These are phyloP conservation scores for Cladosporium cucumerinum DNA, from an alignment of 2,329 filamentous ascomycete genomes.

Conservation along the genomic window DNA sequence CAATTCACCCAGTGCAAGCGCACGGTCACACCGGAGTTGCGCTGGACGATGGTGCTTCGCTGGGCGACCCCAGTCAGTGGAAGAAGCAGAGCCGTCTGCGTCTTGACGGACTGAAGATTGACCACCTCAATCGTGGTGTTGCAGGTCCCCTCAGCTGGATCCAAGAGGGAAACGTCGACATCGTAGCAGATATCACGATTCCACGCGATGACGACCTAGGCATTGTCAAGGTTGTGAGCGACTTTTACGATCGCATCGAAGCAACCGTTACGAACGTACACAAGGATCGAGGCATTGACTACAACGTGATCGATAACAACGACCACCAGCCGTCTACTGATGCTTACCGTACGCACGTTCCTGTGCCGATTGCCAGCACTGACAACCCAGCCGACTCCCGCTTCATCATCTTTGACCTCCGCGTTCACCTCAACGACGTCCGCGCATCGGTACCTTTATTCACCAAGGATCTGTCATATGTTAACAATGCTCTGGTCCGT, in stretches of 20 bases:
- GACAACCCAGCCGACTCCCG: slow-evolving; percentile 58
- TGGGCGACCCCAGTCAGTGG: slow-evolving; percentile 71
- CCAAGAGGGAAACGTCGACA: slow-evolving; percentile 93
- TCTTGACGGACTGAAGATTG: slow-evolving; percentile 90
- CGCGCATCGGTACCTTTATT: slow-evolving; percentile 91
- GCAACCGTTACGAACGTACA: slow-evolving; percentile 71
- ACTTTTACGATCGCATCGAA: slow-evolving; percentile 94
- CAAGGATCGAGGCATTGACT: slow-evolving; percentile 20
- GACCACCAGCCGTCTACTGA: slow-evolving; percentile 16
- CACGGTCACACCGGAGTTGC: slow-evolving; percentile 71
- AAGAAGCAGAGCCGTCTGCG: slow-evolving; percentile 92
- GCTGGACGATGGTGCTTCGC: slow-evolving; percentile 54
- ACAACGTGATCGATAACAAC: slow-evolving; percentile 25
- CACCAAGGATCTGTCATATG: slow-evolving; percentile 85
- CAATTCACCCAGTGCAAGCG: slow-evolving; percentile 88
- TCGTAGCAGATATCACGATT: slow-evolving; percentile 92
- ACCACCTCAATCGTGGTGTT: slow-evolving; percentile 90
- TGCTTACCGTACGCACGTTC: background rate
- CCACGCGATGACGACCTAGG: slow-evolving; percentile 84
- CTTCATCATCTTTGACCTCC: slow-evolving; percentile 88
- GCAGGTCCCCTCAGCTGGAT: slow-evolving; percentile 97
- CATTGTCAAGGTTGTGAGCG: slow-evolving; percentile 90
- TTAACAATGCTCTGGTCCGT: slow-evolving; percentile 90
- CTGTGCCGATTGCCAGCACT: background rate
- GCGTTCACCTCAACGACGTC: slow-evolving; percentile 93